A percentile compares a stretch with the other conserved stretches of the same genome.
Evolutionary conservation across 208 protist genomes (phyloP).

Genomic region (Crithidia acanthocephali): DNA sequence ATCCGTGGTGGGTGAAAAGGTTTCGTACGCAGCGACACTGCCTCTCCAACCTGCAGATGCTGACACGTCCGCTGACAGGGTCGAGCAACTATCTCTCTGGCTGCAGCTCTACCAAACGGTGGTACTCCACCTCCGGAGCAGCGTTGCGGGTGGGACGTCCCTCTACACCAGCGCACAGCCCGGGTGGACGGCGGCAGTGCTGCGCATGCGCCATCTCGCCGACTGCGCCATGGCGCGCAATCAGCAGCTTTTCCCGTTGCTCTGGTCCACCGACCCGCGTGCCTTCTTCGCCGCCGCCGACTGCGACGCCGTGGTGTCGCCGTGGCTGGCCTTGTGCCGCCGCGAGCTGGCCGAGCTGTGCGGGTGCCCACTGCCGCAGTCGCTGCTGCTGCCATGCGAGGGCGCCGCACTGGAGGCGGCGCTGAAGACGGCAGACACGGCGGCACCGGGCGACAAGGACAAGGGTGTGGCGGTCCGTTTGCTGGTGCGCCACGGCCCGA

Average conservation of each 20-base stretch:
- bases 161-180: constrained; percentile 12
- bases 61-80: background rate
- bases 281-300: constrained; percentile 13
- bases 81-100: constrained; percentile 10
- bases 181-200: constrained; percentile 15
- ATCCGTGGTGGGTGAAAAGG: too few species aligned
- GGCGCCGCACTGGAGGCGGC: background rate
- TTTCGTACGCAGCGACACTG: too few species aligned
- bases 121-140: constrained; percentile 6
- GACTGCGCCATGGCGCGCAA: background rate
- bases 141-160: background rate
- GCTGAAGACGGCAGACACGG: background rate
- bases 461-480: background rate
- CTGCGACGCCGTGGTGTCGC: background rate
- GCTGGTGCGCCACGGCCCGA: constrained; percentile 16
- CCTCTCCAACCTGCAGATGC: background rate
- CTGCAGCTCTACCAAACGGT: constrained; percentile 21
- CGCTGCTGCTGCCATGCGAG: background rate
- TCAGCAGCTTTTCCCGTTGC: constrained; percentile 13
- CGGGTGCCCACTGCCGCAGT: background rate
- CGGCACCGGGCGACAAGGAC: background rate
- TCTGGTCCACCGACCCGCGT: constrained; percentile 23
- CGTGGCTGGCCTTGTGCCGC: background rate
- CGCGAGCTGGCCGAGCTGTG: constrained; percentile 4
- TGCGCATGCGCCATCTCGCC: background rate